Conservation (phyloP, 345 rosid genomes). For the Salix dunnii region DNA sequence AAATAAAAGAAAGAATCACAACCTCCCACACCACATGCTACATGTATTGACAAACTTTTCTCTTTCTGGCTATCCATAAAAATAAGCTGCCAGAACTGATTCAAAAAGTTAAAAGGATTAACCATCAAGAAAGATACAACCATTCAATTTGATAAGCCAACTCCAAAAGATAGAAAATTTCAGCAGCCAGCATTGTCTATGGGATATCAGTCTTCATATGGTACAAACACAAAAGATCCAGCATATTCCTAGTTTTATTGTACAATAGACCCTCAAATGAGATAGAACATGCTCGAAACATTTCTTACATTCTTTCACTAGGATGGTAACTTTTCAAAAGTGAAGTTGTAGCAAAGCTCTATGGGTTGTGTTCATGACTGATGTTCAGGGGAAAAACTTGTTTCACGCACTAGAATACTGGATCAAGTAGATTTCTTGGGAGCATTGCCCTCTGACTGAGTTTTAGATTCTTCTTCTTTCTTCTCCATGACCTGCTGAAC, state of each 20-base stretch:
- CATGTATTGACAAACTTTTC: background rate
- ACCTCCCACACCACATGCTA: background rate
- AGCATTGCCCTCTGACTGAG: conserved; percentile 24
- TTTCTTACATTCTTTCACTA: background rate
- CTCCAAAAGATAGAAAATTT: background rate
- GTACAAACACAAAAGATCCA: conserved; percentile 2
- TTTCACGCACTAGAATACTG: background rate
- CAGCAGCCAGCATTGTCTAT: background rate
- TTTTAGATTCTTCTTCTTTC: conserved; percentile 44
- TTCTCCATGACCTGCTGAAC: conserved; percentile 62
- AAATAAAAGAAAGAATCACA: background rate
- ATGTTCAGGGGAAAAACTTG: background rate
- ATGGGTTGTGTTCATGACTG: background rate
- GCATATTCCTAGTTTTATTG: background rate
- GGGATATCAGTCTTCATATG: background rate
- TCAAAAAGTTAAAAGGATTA: background rate
- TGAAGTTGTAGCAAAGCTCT: background rate
- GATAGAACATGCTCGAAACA: conserved; percentile 9
- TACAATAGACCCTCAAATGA: conserved; percentile 7
- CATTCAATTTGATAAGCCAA: background rate
- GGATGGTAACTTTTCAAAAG: conserved; percentile 4
- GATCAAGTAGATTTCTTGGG: conserved; percentile 29
- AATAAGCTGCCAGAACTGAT: background rate
- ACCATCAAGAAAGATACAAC: background rate
- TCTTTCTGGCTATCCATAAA: background rate